These are phyloP conservation scores for Nothomitra cinnamomea DNA, from an alignment of 2,329 filamentous ascomycete genomes.

Conservation along the genomic window DNA sequence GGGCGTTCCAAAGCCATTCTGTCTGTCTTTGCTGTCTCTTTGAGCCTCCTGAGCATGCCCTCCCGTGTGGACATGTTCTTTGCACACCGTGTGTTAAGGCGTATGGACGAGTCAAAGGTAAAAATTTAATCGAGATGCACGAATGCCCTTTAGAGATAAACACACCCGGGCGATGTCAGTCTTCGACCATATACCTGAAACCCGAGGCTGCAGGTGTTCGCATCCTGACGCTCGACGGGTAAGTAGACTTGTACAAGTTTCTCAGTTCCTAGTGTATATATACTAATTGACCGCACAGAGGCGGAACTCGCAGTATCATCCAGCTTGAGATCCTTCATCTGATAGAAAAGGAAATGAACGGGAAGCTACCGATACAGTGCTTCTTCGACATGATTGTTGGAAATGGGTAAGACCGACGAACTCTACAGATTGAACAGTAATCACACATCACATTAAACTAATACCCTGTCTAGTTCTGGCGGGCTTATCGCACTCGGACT, in stretches of 20 bases:
- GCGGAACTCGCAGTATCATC: conserved; percentile 29
- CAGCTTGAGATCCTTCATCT: conserved; percentile 25
- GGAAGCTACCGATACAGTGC: conserved; percentile 23
- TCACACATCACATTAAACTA: conserved; percentile 7
- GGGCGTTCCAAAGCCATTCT: conserved; percentile 22
- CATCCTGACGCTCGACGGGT: conserved; percentile 26
- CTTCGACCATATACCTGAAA: conserved; percentile 17
- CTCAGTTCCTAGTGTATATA: conserved; percentile 10
- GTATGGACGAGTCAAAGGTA: conserved; percentile 15
- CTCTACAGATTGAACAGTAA: background rate
- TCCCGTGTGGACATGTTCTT: conserved; percentile 30
- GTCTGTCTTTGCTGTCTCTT: conserved; percentile 31
- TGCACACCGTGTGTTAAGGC: conserved; percentile 25
- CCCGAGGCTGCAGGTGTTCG: conserved; percentile 22
- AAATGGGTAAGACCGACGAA: conserved; percentile 17
- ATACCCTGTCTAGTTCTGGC: conserved; percentile 20
- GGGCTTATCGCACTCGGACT: conserved; percentile 28
- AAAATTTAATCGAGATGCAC: conserved; percentile 14
- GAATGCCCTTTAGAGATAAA: conserved; percentile 20
- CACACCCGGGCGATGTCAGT: conserved; percentile 5
- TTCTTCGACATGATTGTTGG: conserved; percentile 34
- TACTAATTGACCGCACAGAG: conserved; percentile 16
- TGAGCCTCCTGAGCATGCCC: conserved; percentile 24
- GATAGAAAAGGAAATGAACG: conserved; percentile 24
- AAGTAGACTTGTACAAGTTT: conserved; percentile 14